Base-by-base conservation (phyloP, 768 basidiomycete species). In the Naganishia vishniacii region DNA sequence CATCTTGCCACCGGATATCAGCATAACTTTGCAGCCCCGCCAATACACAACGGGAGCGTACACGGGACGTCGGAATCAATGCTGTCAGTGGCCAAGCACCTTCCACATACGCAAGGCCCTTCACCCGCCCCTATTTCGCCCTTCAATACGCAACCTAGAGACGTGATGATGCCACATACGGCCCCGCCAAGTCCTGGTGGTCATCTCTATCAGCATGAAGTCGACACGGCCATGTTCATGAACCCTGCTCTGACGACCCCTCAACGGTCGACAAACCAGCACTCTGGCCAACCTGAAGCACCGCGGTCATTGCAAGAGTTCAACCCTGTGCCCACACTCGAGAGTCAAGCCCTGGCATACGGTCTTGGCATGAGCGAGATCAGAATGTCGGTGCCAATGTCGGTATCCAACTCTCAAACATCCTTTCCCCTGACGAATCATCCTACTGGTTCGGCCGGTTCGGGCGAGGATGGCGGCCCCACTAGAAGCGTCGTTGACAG, bases 101-200 rank as follows among this genome's bases (percentile, higher is more conserved):
- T 75, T 75, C 37, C 77, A 77, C 66, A 77, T 77, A 65, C 65
- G 74, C 58, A 23, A 62, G 28, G 48, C 31, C 46, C 11, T 15
- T 64, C 45, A 41, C 61, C 47, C 4, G 18, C 26, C 3, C 51
- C 47, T 31, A 34, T 53, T n/a, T 53, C n/a, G 41, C 23, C 61
- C 42, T 18, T 41, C 58, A 42, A 32, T 56, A 67, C 48, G 42
- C 42, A 32, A 28, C 60, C 78, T 72, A 70, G 70, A 48, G 69
- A 75, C 44, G 69, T 72, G 48, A 77, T 72, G 47, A 73, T 79
- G 1, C 69, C 75, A 28, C 76, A 77, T 32, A 59, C 59, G 37
- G 77, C 78, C 26, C 71, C 71, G 58, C 73, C 79, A 20, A 74
- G 78, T 15, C 67, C 70, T n/a, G 73, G 72, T 28, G 53, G 64